phyloP scores from a whole-genome alignment of 1,284 basidiomycete species.

The Trichosporon sp. region DNA sequence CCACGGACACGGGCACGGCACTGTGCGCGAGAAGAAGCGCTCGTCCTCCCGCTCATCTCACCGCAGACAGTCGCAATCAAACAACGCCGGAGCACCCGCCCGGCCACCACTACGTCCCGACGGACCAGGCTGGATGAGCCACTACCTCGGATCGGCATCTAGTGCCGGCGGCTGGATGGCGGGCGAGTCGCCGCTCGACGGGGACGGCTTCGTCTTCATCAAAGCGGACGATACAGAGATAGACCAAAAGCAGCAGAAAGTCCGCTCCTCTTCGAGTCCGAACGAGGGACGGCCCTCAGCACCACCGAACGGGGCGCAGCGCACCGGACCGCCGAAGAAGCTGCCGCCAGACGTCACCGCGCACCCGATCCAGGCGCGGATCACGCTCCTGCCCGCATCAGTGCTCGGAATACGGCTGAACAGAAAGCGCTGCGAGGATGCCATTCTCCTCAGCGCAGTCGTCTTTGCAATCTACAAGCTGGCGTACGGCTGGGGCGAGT shows the following conservation, averaged over 20 bases:
- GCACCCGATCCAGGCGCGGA: constrained; percentile 18
- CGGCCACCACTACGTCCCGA: not conserved
- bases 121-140: constrained; percentile 2
- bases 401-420: constrained; percentile 25
- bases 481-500: constrained; percentile 34
- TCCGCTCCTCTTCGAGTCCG: not conserved
- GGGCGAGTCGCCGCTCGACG: constrained; percentile 20
- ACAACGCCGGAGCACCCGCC: not conserved
- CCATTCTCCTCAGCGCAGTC: constrained; percentile 33
- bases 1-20: not conserved
- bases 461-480: constrained; percentile 31
- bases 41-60: not conserved
- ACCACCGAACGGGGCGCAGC: not conserved
- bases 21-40: not conserved
- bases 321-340: not conserved
- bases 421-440: constrained; percentile 35
- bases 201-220: constrained; percentile 23
- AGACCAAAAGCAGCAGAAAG: constrained; percentile 12
- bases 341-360: constrained; percentile 12
- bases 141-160: constrained; percentile 31
- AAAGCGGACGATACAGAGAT: constrained; percentile 11
- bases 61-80: not conserved
- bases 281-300: not conserved
- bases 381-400: constrained; percentile 25
- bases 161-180: constrained; percentile 22